These are phyloP conservation scores for Goffeauzyma gilvescens DNA, from an alignment of 768 basidiomycete genomes.

Conservation along the genomic window DNA sequence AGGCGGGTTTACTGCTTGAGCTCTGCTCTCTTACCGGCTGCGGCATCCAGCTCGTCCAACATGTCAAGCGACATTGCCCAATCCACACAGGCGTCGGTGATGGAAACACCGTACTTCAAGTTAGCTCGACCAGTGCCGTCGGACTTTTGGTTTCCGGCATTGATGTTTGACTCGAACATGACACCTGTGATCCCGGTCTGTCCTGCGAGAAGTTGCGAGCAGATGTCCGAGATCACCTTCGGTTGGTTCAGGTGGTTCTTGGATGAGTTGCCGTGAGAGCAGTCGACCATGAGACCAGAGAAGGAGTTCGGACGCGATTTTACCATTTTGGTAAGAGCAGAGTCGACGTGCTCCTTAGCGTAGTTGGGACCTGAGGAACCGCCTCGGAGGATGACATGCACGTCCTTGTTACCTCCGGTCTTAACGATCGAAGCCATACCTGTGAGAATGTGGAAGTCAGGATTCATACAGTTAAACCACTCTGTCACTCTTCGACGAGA, in stretches of 20 bases:
- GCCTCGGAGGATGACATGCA: slow-evolving; percentile 90
- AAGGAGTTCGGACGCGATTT: slow-evolving; percentile 36
- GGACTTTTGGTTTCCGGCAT: slow-evolving; percentile 30
- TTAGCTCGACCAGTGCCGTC: slow-evolving; percentile 21
- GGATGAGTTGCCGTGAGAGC: slow-evolving; percentile 86
- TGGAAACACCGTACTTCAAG: slow-evolving; percentile 35
- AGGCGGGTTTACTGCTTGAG: too few species aligned
- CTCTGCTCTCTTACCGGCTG: slow-evolving; percentile 10
- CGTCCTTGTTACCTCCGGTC: slow-evolving; percentile 60
- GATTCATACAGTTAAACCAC: too few species aligned
- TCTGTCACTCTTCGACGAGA: too few species aligned
- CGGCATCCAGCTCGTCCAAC: slow-evolving; percentile 22
- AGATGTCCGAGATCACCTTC: slow-evolving; percentile 76
- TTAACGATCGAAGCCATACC: slow-evolving; percentile 83
- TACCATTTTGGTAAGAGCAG: slow-evolving; percentile 19
- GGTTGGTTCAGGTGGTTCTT: slow-evolving; percentile 80
- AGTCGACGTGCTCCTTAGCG: slow-evolving; percentile 32
- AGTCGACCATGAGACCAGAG: slow-evolving; percentile 51
- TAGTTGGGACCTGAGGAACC: slow-evolving; percentile 83
- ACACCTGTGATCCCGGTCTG: slow-evolving; percentile 55
- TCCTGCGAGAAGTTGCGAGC: slow-evolving; percentile 35
- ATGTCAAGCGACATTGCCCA: slow-evolving; percentile 45
- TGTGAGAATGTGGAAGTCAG: neutral
- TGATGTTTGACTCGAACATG: slow-evolving; percentile 84
- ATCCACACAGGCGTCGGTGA: slow-evolving; percentile 49